Conservation (phyloP, 2,329 filamentous ascomycete species). For the Cryphonectria parasitica region DNA sequence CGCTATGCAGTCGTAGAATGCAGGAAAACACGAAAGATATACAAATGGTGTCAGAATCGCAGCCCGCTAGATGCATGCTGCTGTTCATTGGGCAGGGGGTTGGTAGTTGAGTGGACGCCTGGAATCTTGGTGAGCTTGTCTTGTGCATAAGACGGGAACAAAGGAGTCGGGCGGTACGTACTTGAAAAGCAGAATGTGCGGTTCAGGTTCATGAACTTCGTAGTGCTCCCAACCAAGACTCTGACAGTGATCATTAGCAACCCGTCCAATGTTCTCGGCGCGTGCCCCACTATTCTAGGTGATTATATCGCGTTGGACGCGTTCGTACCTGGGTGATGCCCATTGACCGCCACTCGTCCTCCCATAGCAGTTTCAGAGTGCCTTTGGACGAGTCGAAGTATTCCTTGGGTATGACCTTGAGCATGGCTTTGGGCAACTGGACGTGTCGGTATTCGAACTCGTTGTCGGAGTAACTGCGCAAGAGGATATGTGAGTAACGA, state of each 20-base stretch:
- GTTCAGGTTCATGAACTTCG: constrained; percentile 97
- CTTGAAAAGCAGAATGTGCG: constrained; percentile 99
- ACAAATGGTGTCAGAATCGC: constrained; percentile 29
- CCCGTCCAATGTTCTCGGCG: constrained; percentile 25
- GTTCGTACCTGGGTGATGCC: constrained; percentile 88
- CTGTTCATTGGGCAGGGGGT: constrained; percentile 59
- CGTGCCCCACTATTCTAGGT: constrained; percentile 11
- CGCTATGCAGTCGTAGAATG: constrained; percentile 38
- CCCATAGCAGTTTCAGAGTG: constrained; percentile 94
- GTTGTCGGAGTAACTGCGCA: constrained; percentile 81
- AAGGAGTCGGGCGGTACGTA: constrained; percentile 52
- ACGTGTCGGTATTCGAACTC: constrained; percentile 98
- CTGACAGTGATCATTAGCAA: constrained; percentile 49
- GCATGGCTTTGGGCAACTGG: constrained; percentile 96
- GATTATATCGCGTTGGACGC: constrained; percentile 11
- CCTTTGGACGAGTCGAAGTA: constrained; percentile 90
- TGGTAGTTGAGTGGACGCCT: constrained; percentile 87
- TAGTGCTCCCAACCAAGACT: constrained; percentile 99
- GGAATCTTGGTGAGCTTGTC: constrained; percentile 34
- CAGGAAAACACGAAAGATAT: constrained; percentile 37
- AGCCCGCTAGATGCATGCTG: constrained; percentile 26
- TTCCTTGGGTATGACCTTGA: constrained; percentile 93
- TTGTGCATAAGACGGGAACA: not conserved
- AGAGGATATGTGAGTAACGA: constrained; percentile 29
- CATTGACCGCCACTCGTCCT: constrained; percentile 96